Evolutionary conservation across 2,329 filamentous ascomycete genomes (phyloP).

Genomic region (Xylaria sp.): DNA sequence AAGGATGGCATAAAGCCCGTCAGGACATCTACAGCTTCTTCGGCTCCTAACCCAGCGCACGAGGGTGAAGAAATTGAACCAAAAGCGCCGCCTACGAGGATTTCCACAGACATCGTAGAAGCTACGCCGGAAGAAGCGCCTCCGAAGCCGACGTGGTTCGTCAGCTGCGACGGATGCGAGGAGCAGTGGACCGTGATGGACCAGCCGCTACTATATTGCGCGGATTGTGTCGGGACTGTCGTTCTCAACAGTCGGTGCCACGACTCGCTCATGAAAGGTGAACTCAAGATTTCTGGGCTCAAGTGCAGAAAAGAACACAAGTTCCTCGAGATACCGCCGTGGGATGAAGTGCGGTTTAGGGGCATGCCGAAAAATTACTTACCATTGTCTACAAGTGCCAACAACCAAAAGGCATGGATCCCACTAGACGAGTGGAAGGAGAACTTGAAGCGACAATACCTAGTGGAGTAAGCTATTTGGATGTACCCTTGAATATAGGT

Average conservation of each 20-base stretch:
- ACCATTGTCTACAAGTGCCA: slow-evolving; percentile 40
- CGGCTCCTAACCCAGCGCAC: neutral
- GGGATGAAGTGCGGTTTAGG: slow-evolving; percentile 39
- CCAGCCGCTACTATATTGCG: slow-evolving; percentile 45
- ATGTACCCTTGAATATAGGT: neutral
- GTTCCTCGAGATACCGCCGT: slow-evolving; percentile 43
- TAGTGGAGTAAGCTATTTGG: slow-evolving; percentile 19
- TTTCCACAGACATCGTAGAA: slow-evolving; percentile 28
- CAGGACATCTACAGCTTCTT: slow-evolving; percentile 16
- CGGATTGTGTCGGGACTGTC: slow-evolving; percentile 44
- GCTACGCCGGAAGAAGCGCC: slow-evolving; percentile 28
- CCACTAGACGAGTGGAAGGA: slow-evolving; percentile 47
- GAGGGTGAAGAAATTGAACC: slow-evolving; percentile 8
- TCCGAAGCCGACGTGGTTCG: slow-evolving; percentile 41
- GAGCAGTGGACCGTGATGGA: slow-evolving; percentile 44
- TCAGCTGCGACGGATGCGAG: slow-evolving; percentile 46
- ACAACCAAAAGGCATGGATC: slow-evolving; percentile 44
- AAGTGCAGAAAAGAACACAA: slow-evolving; percentile 44
- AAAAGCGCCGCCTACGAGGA: slow-evolving; percentile 10
- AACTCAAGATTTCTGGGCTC: slow-evolving; percentile 39
- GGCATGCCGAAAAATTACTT: slow-evolving; percentile 43
- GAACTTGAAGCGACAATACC: slow-evolving; percentile 41
- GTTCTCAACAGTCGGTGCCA: slow-evolving; percentile 44
- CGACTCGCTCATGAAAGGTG: slow-evolving; percentile 36
- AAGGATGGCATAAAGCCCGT: slow-evolving; percentile 13